Base-by-base conservation (phyloP, 225 moss, liverwort and hornwort species). In the Marchantia polymorpha region DNA sequence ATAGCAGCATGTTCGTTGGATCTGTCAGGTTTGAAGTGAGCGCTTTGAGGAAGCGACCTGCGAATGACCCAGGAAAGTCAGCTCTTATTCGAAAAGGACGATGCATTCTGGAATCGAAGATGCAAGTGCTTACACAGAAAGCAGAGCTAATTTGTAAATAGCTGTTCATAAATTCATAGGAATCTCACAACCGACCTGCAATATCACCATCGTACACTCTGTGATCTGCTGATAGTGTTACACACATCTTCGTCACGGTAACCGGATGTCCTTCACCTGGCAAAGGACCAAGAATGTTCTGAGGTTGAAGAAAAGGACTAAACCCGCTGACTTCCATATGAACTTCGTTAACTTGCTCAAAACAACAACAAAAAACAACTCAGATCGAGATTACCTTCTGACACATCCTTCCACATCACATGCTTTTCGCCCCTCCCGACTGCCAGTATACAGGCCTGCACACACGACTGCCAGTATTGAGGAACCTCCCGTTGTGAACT, bases 361-460 rank as follows among this genome's bases (percentile, higher is more conserved):
- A 58, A n/a, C n/a, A n/a, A n/a, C n/a, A n/a, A n/a, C n/a, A n/a
- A n/a, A n/a, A n/a, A n/a, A n/a, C n/a, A 19, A 59, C 26, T 27
- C 14, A 27, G 29, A 82, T 12, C 64, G 76, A 22, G 19, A 7
- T 50, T 84, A 92, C 92, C 92, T 63, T 69, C 78, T 59, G 20
- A 72, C 13, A 83, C 80, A 69, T 89, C 93, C 73, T 90, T 91
- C 94, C 92, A 97, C 52, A 88, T 82, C 16, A 91, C 94, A 80
- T 83, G 79, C 77, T 86, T 88, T 46, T 84, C 85, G 82, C 97
- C 97, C 79, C 85, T 91, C 65, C 97, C 97, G 69, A 97, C 97
- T 64, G 94, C 97, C 52, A 97, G 88, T 83, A 92, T 94, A 76
- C 94, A 93, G 73, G 97, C 93, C 94, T 97, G 82, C 19, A 86